Evolutionary conservation across 805 yeast genomes (phyloP).

Genomic region (Starmerella roubikii): DNA sequence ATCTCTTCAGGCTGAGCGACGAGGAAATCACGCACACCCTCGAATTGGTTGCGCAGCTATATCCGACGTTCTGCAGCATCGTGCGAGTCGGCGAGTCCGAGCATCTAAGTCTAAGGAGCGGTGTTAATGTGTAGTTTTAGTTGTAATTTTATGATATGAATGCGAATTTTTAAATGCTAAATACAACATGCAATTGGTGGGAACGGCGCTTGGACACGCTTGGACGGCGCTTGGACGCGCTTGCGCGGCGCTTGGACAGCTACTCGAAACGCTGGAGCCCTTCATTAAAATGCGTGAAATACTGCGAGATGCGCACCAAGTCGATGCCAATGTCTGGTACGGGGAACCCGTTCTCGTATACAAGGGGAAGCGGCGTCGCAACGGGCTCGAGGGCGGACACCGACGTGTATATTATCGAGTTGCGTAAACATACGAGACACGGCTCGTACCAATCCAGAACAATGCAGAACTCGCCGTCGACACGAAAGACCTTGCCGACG

Average conservation of each 20-base stretch:
- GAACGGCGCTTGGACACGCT: no score
- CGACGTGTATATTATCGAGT: constrained; percentile 4
- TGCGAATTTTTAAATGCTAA: not conserved
- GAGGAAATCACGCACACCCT: constrained; percentile 19
- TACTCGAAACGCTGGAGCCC: constrained; percentile 7
- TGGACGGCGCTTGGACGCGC: no score
- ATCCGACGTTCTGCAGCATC: constrained; percentile 21
- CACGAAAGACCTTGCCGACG: constrained; percentile 7
- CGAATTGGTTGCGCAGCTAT: constrained; percentile 13
- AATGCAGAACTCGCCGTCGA: constrained; percentile 9
- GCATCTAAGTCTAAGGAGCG: constrained; percentile 15
- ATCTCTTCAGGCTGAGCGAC: constrained; percentile 19
- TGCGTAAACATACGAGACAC: constrained; percentile 13
- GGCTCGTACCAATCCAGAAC: constrained; percentile 13
- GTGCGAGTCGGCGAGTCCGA: constrained; percentile 18
- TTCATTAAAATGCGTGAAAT: constrained; percentile 14
- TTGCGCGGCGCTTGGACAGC: not conserved
- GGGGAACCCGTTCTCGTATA: constrained; percentile 9
- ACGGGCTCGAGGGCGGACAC: constrained; percentile 9
- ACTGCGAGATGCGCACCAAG: constrained; percentile 14
- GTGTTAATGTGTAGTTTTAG: not conserved
- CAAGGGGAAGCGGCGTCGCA: constrained; percentile 8
- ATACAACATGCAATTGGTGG: no score
- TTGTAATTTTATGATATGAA: not conserved
- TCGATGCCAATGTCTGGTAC: constrained; percentile 18